phyloP scores from a whole-genome alignment of 495 filamentous ascomycete species.

The Talaromyces thailandensis region DNA sequence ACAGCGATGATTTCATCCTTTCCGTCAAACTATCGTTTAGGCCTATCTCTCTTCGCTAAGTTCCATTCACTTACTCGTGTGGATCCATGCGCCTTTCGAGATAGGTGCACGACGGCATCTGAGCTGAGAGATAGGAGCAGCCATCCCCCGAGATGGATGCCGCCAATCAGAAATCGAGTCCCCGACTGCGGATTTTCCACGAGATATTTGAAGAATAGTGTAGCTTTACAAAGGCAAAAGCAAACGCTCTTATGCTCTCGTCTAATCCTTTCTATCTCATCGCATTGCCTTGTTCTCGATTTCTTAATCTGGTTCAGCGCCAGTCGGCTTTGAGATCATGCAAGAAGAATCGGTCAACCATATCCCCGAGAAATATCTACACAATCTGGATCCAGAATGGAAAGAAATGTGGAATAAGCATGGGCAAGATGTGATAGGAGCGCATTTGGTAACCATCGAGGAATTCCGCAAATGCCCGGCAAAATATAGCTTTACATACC shows the following conservation, averaged over 20 bases:
- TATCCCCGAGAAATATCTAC: constrained; percentile 12
- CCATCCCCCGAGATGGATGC: not conserved
- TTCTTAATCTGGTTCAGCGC: not conserved
- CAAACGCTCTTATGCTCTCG: not conserved
- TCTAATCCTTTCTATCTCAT: not conserved
- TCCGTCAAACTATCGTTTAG: too few relatives aligned
- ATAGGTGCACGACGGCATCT: not conserved
- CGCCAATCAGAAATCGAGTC: not conserved
- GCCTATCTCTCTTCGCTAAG: not conserved
- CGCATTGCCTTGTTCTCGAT: not conserved
- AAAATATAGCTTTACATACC: constrained; percentile 23
- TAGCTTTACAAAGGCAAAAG: too few relatives aligned
- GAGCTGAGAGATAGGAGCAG: not conserved
- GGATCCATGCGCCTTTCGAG: not conserved
- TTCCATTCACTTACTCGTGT: not conserved
- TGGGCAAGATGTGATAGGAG: constrained; percentile 11
- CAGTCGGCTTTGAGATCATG: not conserved
- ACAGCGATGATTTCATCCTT: not conserved
- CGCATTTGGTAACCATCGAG: constrained; percentile 20
- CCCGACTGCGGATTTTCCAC: not conserved
- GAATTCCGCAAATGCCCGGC: constrained; percentile 25
- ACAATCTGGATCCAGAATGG: constrained; percentile 13
- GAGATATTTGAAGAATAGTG: not conserved
- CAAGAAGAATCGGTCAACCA: not conserved
- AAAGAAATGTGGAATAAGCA: constrained; percentile 11